phyloP scores from a whole-genome alignment of 352 stramenopile species.

The Globisporangium cederbergense region DNA sequence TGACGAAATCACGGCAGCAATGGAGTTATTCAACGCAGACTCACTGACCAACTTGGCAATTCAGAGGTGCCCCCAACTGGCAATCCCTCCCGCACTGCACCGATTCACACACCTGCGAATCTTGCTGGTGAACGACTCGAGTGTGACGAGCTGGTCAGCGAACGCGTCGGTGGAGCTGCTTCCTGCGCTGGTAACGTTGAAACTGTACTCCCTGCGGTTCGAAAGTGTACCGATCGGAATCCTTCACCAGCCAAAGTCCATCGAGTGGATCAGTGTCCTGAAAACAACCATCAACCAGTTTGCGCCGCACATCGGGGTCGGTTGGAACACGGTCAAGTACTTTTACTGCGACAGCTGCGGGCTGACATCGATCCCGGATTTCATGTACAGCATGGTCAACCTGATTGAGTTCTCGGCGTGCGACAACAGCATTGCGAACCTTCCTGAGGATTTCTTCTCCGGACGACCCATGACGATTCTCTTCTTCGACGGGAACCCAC shows the following conservation, averaged over 20 bases:
- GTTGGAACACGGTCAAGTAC: conserved; percentile 14
- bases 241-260: not conserved
- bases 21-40: conserved; percentile 9
- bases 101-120: conserved; percentile 4
- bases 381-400: conserved; percentile 3
- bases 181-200: conserved; percentile 7
- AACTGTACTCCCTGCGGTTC: conserved; percentile 7
- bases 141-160: not conserved
- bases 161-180: conserved; percentile 1
- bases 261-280: conserved; percentile 13
- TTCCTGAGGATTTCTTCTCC: not conserved
- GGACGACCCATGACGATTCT: not conserved
- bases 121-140: not conserved
- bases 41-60: conserved; percentile 10
- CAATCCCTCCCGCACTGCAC: conserved; percentile 7
- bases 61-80: not conserved
- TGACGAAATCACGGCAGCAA: not conserved
- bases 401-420: conserved; percentile 12
- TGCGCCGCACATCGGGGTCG: not conserved
- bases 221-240: conserved; percentile 1
- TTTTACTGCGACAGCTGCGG: conserved; percentile 10
- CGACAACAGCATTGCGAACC: conserved; percentile 4
- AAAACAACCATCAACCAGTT: conserved; percentile 1
- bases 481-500: conserved; percentile 11
- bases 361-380: not conserved